Evolutionary conservation across 2,329 filamentous ascomycete species (phyloP), one percentile per base, ranked within the genome.

Genomic region (Colletotrichum tropicale): DNA sequence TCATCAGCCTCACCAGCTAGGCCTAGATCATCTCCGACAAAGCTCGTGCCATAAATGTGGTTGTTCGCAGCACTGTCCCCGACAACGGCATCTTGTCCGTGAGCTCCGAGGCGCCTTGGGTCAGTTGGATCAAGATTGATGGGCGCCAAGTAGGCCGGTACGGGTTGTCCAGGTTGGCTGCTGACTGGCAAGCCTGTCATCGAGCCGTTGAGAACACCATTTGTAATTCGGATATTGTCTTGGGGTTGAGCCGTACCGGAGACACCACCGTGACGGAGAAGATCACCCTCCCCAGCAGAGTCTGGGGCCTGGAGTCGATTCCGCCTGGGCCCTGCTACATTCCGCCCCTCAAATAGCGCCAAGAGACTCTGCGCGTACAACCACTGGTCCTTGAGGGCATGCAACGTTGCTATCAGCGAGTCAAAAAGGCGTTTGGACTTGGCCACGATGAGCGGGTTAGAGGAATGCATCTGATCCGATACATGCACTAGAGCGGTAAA

Each of bases 401-500:
- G 77, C 4, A 84, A 71, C 3, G 81, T 79, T 12, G 78, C 61
- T n/a, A 83, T 74, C 28, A 84, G 78, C 9, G 80, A 81, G 12
- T 82, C 80, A 48, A 81, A 80, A 48, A 79, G 78, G 7, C 80
- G 78, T 38, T 78, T 78, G 5, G 82, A 81, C 71, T 82, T 82
- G 28, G 80, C 80, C 18, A 79, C 81, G 5, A 84, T 78, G 8
- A 84, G 76, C 4, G 83, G 83, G 61, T 80, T 84, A 34, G 67
- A 16, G 3, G 81, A 81, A 65, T 79, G 78, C 26, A 82, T 71
- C 38, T 82, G 80, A 21, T 71, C 80, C 16, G 77, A 78, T 15
- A 82, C 78, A 24, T 83, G 80, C 13, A 84, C 77, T 21, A 83
- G 68, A 15, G 81, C 81, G 3, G 83, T 84, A 70, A 84, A 84